Conservation (phyloP, 176 grass and related monocot species). For the Lolium rigidum region DNA sequence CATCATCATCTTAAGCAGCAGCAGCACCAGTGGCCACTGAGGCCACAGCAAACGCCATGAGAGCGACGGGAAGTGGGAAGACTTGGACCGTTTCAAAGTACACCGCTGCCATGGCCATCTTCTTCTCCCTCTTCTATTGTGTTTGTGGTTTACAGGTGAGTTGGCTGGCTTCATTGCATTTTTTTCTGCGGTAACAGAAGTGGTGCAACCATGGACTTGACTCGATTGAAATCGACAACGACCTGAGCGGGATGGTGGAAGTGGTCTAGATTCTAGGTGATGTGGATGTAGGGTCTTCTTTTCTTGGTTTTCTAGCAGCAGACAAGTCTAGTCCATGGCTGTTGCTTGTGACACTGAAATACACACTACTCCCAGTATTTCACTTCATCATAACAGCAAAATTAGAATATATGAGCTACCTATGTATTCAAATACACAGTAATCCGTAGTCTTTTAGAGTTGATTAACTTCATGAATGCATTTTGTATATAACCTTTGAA, state of each 20-base stretch:
- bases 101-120: background rate
- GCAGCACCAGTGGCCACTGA: constrained; percentile 2
- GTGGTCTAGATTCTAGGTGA: constrained; percentile 37
- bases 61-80: background rate
- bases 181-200: background rate
- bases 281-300: constrained; percentile 22
- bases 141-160: constrained; percentile 33
- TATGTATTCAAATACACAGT: no score
- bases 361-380: background rate
- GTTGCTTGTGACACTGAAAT: background rate
- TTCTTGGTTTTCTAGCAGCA: constrained; percentile 48
- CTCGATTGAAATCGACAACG: background rate
- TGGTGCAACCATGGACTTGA: constrained; percentile 54
- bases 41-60: background rate
- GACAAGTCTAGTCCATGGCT: constrained; percentile 28
- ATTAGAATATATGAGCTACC: background rate
- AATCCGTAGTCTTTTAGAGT: background rate
- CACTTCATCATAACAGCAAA: no score
- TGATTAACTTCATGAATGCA: background rate
- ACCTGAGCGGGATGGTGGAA: background rate
- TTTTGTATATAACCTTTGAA: background rate
- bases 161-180: constrained; percentile 24
- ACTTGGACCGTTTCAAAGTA: constrained; percentile 65
- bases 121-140: background rate
- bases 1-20: background rate